These are phyloP conservation scores for Eremochloa ophiuroides DNA, from an alignment of 176 grass and related monocot species.

Conservation along the genomic window DNA sequence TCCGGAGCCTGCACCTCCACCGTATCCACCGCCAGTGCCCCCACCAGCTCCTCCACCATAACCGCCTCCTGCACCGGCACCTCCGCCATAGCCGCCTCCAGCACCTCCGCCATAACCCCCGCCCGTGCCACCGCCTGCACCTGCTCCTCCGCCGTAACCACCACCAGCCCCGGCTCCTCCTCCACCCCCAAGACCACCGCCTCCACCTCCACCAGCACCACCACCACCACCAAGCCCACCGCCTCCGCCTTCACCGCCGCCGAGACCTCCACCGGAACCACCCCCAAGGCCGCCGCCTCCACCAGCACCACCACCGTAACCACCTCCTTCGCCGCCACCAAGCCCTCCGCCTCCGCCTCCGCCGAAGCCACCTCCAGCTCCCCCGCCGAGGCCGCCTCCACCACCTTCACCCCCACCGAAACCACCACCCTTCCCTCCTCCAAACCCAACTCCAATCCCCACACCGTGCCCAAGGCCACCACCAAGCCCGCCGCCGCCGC, in stretches of 20 bases:
- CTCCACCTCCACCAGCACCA: not conserved
- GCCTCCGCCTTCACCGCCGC: not conserved
- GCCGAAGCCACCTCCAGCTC: not conserved
- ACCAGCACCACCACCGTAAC: not conserved
- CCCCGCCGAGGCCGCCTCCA: not conserved
- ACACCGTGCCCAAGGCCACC: not conserved
- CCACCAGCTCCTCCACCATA: not conserved
- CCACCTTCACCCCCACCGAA: not conserved
- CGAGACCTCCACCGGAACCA: not conserved
- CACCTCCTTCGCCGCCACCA: not conserved
- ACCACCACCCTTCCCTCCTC: not conserved
- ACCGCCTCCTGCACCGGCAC: not conserved
- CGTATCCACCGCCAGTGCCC: not conserved
- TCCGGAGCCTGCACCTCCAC: not conserved
- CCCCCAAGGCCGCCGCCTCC: conserved; percentile 4
- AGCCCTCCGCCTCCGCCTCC: not conserved
- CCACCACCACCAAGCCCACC: not conserved
- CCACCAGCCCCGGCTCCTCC: not conserved
- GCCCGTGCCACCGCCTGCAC: not conserved
- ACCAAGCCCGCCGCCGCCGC: not conserved
- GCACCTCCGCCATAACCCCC: not conserved
- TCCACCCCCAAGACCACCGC: not conserved
- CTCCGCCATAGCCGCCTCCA: not conserved
- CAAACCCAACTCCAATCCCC: not conserved
- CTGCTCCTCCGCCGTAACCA: not conserved